Evolutionary conservation across 306 rosid genomes (phyloP).

Genomic region (Ormosia semicastrata): DNA sequence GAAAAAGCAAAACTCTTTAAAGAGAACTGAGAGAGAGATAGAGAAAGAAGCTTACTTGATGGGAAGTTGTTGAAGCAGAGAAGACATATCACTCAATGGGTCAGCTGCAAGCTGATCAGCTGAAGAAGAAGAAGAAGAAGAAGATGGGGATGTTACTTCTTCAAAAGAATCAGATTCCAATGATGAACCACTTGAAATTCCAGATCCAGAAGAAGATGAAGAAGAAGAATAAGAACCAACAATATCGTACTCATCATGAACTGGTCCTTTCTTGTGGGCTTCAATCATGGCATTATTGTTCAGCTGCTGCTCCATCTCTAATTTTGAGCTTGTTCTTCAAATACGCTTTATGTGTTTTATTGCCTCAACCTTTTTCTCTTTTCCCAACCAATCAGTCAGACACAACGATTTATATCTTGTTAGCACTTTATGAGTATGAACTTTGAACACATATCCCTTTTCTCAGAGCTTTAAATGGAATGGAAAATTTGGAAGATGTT

Average conservation of each 20-base stretch:
- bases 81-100: slow-evolving; percentile 38
- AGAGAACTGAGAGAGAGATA: background rate
- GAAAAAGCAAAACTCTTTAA: background rate
- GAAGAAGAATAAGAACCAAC: slow-evolving; percentile 9
- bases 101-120: slow-evolving; percentile 13
- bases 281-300: background rate
- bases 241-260: slow-evolving; percentile 20
- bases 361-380: background rate
- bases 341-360: background rate
- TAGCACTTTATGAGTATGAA: background rate
- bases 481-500: slow-evolving; percentile 2
- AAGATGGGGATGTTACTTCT: slow-evolving; percentile 37
- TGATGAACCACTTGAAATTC: slow-evolving; percentile 21
- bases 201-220: slow-evolving; percentile 21
- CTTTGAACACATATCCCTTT: background rate
- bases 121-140: slow-evolving; percentile 19
- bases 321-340: background rate
- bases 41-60: slow-evolving; percentile 33
- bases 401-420: background rate
- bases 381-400: background rate
- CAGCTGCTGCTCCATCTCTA: background rate
- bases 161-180: slow-evolving; percentile 39
- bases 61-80: slow-evolving; percentile 45
- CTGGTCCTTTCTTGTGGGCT: background rate
- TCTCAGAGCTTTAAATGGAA: background rate